Conservation (phyloP, 176 grass and related monocot species). For the Cenchrus purpureus region DNA sequence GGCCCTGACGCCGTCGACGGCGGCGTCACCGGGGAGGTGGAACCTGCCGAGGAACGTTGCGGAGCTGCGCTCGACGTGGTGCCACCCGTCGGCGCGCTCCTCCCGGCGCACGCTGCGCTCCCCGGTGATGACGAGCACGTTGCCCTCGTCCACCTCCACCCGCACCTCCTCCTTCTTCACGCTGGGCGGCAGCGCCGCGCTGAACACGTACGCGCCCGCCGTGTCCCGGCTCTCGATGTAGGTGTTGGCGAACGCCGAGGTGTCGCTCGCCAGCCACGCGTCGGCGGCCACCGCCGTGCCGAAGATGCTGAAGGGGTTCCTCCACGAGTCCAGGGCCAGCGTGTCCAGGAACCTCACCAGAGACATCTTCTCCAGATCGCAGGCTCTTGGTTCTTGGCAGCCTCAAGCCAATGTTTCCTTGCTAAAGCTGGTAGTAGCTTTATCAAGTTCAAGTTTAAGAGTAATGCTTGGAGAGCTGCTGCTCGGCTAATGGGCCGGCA, state of each 20-base stretch:
- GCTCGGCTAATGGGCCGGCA: background rate
- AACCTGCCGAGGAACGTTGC: slow-evolving; percentile 69
- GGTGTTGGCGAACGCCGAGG: slow-evolving; percentile 56
- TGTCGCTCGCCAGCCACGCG: slow-evolving; percentile 56
- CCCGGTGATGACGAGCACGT: slow-evolving; percentile 67
- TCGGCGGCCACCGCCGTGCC: slow-evolving; percentile 42
- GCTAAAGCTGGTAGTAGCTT: too few species aligned
- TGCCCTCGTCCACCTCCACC: slow-evolving; percentile 62
- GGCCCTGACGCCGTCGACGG: slow-evolving; percentile 58
- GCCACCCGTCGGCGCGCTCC: slow-evolving; percentile 37
- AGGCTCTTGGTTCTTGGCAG: background rate
- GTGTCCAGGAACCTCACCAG: slow-evolving; percentile 62
- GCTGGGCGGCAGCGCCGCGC: slow-evolving; percentile 43
- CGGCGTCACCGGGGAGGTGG: slow-evolving; percentile 61
- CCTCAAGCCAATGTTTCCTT: background rate
- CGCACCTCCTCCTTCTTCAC: slow-evolving; percentile 63
- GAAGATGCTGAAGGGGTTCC: slow-evolving; percentile 70
- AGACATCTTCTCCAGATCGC: slow-evolving; percentile 34
- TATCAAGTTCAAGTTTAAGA: too few species aligned
- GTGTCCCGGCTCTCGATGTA: slow-evolving; percentile 62
- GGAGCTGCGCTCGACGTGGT: slow-evolving; percentile 61
- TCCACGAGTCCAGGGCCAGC: slow-evolving; percentile 48
- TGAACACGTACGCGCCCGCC: slow-evolving; percentile 60
- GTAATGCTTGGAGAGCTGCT: slow-evolving; percentile 11
- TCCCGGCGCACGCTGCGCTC: slow-evolving; percentile 45